Evolutionary conservation across 2,329 filamentous ascomycete species (phyloP), one percentile per base, ranked within the genome.

Genomic region (Tolypocladium ovalisporum): DNA sequence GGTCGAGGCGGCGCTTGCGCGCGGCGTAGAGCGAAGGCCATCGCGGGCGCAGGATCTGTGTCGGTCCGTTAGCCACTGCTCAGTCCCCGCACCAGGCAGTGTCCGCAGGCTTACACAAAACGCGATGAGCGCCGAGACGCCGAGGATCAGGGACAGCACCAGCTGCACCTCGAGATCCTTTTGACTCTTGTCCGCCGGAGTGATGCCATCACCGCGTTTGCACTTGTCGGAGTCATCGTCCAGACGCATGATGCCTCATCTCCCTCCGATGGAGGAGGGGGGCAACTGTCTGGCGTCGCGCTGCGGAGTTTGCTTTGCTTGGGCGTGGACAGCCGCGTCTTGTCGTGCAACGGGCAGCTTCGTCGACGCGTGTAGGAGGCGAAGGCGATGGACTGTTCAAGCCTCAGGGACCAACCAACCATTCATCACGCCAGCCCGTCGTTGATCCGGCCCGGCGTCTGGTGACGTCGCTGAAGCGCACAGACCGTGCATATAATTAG

Each of bases 1-100:
- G 75, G 67, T 86, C 78, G 63, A 83, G 83, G 62, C 88, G 86
- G 65, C 86, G 86, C 73, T 92, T 94, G 58, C 94, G 85, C 52
- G 94, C 94, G 36, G 91, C 87, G 70, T 97, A 99, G 1, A 99
- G 81, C 27, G 86, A 81, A 54, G 89, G 88, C 94, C 94, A 99
- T 84, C 90, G 85, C 62, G 92, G 91, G 54, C 94, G 87, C 32
- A 99, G 77, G 53, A 91, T 76, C 89, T 94, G 52, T 32, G 17
- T 19, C 35, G 5, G n/a, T 34, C 19, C 2, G 47, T n/a, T 29
- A n/a, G 35, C 34, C 27, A 22, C 52, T 15, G 22, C 34, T 8
- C 17, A 13, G 29, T 13, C 19, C 19, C 47, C 19, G 17, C 32
- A 17, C 7, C 19, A 10, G 37, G 13, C 54, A 27, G n/a, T 27